phyloP scores from a whole-genome alignment of 805 yeast genomes.

The Kluyveromyces aestuarii region DNA sequence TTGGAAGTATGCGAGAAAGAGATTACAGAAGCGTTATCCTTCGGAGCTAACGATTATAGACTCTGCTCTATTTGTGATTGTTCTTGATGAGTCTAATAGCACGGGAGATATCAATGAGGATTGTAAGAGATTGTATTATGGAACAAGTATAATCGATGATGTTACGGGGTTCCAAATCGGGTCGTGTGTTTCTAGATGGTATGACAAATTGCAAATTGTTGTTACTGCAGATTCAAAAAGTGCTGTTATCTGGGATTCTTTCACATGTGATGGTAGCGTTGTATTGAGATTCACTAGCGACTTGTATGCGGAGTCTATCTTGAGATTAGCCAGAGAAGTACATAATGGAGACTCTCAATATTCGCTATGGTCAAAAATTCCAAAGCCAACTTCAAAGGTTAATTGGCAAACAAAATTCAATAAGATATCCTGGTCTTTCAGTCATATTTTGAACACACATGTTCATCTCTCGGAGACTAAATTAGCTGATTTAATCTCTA shows the following conservation, averaged over 20 bases:
- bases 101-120: slow-evolving; percentile 15
- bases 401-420: slow-evolving; percentile 8
- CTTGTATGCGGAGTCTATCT: slow-evolving; percentile 79
- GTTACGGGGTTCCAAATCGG: slow-evolving; percentile 72
- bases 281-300: slow-evolving; percentile 83
- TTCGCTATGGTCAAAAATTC: slow-evolving; percentile 29
- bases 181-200: slow-evolving; percentile 90
- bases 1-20: slow-evolving; percentile 69
- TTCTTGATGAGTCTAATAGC: slow-evolving; percentile 59
- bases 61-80: slow-evolving; percentile 70
- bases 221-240: slow-evolving; percentile 81
- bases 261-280: slow-evolving; percentile 91
- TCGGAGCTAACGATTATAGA: slow-evolving; percentile 44
- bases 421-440: slow-evolving; percentile 31
- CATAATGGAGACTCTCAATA: slow-evolving; percentile 43
- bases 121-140: slow-evolving; percentile 68
- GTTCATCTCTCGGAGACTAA: slow-evolving; percentile 84
- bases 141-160: slow-evolving; percentile 61
- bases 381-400: slow-evolving; percentile 2
- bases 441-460: slow-evolving; percentile 30
- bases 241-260: slow-evolving; percentile 83
- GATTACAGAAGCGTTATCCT: slow-evolving; percentile 32
- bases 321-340: slow-evolving; percentile 72
- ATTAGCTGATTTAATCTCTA: slow-evolving; percentile 70
- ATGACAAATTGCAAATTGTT: slow-evolving; percentile 79